These are phyloP conservation scores for Blepharisma undulans DNA, from an alignment of 169 alveolate species.

Conservation along the genomic window DNA sequence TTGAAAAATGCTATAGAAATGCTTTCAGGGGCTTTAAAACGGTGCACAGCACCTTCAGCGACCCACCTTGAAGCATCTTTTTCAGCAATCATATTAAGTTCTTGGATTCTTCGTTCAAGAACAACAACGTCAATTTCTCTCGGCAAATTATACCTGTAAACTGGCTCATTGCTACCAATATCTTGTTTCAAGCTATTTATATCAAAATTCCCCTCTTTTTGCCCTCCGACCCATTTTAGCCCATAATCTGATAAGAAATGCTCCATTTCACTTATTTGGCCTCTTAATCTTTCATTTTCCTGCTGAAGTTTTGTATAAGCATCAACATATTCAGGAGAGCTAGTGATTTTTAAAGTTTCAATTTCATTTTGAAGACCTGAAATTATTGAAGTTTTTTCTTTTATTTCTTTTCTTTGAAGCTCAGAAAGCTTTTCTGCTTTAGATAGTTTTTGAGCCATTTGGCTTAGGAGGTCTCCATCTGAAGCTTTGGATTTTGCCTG, in stretches of 20 bases:
- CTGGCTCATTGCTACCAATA: slow-evolving; percentile 39
- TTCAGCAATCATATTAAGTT: slow-evolving; percentile 78
- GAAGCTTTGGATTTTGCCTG: neutral
- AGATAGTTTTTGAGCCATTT: slow-evolving; percentile 61
- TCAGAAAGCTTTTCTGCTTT: slow-evolving; percentile 53
- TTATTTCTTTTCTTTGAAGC: slow-evolving; percentile 53
- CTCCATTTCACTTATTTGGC: slow-evolving; percentile 61
- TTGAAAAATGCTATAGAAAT: slow-evolving; percentile 74
- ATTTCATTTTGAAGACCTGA: slow-evolving; percentile 48
- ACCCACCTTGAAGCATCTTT: slow-evolving; percentile 63
- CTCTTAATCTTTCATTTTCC: slow-evolving; percentile 56
- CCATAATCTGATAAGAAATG: slow-evolving; percentile 73
- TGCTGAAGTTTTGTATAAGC: slow-evolving; percentile 41
- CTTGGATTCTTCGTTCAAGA: slow-evolving; percentile 77
- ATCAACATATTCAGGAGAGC: slow-evolving; percentile 36
- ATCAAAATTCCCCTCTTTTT: slow-evolving; percentile 43
- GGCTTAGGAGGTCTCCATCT: slow-evolving; percentile 56
- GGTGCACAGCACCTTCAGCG: slow-evolving; percentile 69
- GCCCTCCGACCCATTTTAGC: slow-evolving; percentile 73
- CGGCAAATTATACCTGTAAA: slow-evolving; percentile 67
- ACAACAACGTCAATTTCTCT: slow-evolving; percentile 76
- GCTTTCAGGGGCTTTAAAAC: slow-evolving; percentile 66
- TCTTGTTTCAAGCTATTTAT: slow-evolving; percentile 50
- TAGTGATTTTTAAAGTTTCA: slow-evolving; percentile 43
- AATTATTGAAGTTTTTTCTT: slow-evolving; percentile 58